Evolutionary conservation across 1,139 yeast genomes (phyloP), one percentile per base, ranked within the genome.

Genomic region (Kodamaea sp.): DNA sequence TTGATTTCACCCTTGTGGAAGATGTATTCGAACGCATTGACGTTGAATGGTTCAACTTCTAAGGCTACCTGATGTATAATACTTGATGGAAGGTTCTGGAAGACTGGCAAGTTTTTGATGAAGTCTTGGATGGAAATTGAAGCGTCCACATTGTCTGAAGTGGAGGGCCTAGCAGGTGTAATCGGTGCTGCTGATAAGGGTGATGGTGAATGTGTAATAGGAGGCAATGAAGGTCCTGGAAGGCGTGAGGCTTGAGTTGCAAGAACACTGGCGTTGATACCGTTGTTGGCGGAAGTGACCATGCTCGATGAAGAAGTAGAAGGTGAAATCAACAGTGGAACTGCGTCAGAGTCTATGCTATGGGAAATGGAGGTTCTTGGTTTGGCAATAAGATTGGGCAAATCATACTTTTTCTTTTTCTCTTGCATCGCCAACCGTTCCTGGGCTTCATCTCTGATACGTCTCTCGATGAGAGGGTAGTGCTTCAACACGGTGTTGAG

Each of bases 361-460:
- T 5, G 27, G n/a, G 18, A 16, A 5, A 16, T 9, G 18, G 28
- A 15, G 6, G 14, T 13, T 22, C 11, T 30, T 8, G 28, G 21
- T 10, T 31, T 37, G 16, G 41, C 27, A 3, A 43, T 41, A 15
- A 43, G 24, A 22, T 28, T 41, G 12, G 50, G 45, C 19, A 44
- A 21, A 18, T 46, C 51, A 32, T 46, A 44, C 41, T 68, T 61
- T 41, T 69, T 70, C 50, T 78, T 72, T 53, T 81, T 80, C 35
- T 78, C 84, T 47, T 77, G 80, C 76, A 80, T 76, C 5, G 85
- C 82, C 39, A 83, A 59, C 32, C 92, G 64, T 52, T 83, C 88
- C 48, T 83, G 89, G 4, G 89, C 90, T 53, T 83, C 92, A 51
- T 83, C 87, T 42, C 90, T 63, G 26, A 83, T 82, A 31, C 80